A percentile compares a stretch with the other conserved stretches of the same genome.
Evolutionary conservation across 1,284 basidiomycete species (phyloP).

Genomic region (Tylopilus sp.): DNA sequence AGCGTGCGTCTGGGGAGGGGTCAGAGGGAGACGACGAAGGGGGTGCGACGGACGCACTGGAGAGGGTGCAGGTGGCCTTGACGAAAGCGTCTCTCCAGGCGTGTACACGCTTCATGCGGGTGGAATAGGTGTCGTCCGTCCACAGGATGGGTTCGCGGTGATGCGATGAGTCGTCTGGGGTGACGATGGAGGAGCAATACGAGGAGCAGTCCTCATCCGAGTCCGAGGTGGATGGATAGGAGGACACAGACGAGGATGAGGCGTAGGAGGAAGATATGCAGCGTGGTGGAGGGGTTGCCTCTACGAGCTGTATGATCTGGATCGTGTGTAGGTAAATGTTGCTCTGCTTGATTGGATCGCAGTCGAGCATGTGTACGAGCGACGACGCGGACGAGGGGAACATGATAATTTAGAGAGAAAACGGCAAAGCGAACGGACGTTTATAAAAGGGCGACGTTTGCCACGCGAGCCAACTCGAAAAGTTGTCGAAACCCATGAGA

Average conservation of each 20-base stretch:
- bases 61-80: conserved; percentile 30
- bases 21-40: conserved; percentile 6
- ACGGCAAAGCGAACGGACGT: neutral
- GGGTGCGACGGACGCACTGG: conserved; percentile 31
- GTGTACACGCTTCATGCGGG: conserved; percentile 54
- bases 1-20: conserved; percentile 12
- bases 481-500: neutral
- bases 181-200: conserved; percentile 62
- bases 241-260: conserved; percentile 31
- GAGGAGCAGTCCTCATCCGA: conserved; percentile 49
- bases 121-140: conserved; percentile 48
- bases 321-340: conserved; percentile 49
- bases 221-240: conserved; percentile 36
- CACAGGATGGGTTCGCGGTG: conserved; percentile 21
- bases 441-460: conserved; percentile 18
- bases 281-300: conserved; percentile 53
- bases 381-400: conserved; percentile 31
- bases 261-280: conserved; percentile 36
- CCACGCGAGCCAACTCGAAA: conserved; percentile 30
- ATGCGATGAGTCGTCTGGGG: conserved; percentile 24
- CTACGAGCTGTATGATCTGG: conserved; percentile 70
- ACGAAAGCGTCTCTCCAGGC: conserved; percentile 55
- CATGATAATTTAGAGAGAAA: conserved; percentile 18
- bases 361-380: conserved; percentile 27
- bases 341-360: conserved; percentile 35